These are phyloP conservation scores for Saccharomycopsis sp. DNA, from an alignment of 805 yeast species.

Conservation along the genomic window DNA sequence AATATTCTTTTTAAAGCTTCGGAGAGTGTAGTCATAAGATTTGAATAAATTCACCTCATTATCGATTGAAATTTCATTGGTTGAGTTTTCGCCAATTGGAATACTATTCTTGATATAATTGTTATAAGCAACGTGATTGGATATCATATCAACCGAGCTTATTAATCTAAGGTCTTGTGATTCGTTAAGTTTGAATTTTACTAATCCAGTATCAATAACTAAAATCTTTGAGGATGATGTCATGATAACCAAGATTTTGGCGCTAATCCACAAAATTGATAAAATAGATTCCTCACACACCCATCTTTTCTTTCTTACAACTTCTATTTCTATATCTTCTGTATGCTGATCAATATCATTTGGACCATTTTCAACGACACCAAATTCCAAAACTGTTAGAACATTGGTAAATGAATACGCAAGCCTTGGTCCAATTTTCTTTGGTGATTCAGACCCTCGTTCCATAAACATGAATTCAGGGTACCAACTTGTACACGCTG, in stretches of 20 bases:
- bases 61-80: constrained; percentile 17
- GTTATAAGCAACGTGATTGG: constrained; percentile 13
- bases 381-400: constrained; percentile 49
- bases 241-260: constrained; percentile 33
- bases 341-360: constrained; percentile 19
- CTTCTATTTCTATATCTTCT: constrained; percentile 23
- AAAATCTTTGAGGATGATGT: constrained; percentile 41
- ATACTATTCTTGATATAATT: constrained; percentile 17
- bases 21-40: constrained; percentile 31
- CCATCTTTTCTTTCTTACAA: constrained; percentile 38
- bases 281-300: constrained; percentile 43
- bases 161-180: constrained; percentile 27
- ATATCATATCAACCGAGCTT: constrained; percentile 8
- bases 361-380: constrained; percentile 25
- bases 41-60: constrained; percentile 21
- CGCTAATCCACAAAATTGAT: constrained; percentile 51
- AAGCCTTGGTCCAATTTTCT: constrained; percentile 36
- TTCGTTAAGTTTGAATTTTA: constrained; percentile 35
- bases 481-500: constrained; percentile 56
- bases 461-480: constrained; percentile 41
- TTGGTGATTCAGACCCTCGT: too few species aligned
- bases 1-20: constrained; percentile 38
- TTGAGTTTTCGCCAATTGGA: constrained; percentile 9
- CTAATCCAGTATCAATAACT: constrained; percentile 34
- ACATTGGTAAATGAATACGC: constrained; percentile 67